These are phyloP conservation scores for Ganoderma lucidum DNA, from an alignment of 1,284 basidiomycete genomes.

Conservation along the genomic window DNA sequence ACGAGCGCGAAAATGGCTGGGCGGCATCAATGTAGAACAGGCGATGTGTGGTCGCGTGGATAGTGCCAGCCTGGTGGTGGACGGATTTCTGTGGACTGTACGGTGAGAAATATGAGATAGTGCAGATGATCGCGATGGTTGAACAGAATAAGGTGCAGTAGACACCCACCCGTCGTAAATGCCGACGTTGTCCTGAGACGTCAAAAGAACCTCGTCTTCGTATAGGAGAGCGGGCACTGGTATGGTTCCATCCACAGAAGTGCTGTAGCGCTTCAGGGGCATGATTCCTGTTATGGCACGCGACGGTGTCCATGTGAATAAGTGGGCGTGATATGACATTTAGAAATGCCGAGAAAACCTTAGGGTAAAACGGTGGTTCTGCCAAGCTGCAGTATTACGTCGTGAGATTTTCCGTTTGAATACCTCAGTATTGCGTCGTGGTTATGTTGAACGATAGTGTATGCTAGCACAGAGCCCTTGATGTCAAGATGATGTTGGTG, in stretches of 20 bases:
- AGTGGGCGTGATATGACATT: neutral
- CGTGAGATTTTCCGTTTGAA: neutral
- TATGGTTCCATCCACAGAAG: constrained; percentile 73
- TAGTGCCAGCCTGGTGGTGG: constrained; percentile 74
- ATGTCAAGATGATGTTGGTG: constrained; percentile 2
- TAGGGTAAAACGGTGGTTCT: neutral
- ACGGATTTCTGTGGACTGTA: constrained; percentile 84
- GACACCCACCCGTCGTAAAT: constrained; percentile 87
- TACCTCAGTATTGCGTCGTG: too few species aligned
- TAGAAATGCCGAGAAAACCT: constrained; percentile 2
- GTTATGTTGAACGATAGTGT: neutral
- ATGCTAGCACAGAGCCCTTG: neutral
- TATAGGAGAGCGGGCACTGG: constrained; percentile 79
- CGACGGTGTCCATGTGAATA: constrained; percentile 9
- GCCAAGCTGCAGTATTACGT: neutral
- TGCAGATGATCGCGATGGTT: neutral
- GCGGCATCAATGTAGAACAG: constrained; percentile 81
- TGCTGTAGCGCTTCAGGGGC: constrained; percentile 58
- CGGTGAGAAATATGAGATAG: constrained; percentile 21
- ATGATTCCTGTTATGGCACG: constrained; percentile 19
- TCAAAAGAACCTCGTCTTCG: constrained; percentile 78
- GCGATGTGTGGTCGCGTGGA: constrained; percentile 87
- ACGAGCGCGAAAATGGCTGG: constrained; percentile 58
- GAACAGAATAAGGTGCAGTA: constrained; percentile 1
- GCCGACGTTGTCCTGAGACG: constrained; percentile 81